A percentile compares a stretch with the other conserved stretches of the same genome.
These are phyloP conservation scores for Gynostemma pentaphyllum DNA, from an alignment of 306 rosid genomes.

Conservation along the genomic window DNA sequence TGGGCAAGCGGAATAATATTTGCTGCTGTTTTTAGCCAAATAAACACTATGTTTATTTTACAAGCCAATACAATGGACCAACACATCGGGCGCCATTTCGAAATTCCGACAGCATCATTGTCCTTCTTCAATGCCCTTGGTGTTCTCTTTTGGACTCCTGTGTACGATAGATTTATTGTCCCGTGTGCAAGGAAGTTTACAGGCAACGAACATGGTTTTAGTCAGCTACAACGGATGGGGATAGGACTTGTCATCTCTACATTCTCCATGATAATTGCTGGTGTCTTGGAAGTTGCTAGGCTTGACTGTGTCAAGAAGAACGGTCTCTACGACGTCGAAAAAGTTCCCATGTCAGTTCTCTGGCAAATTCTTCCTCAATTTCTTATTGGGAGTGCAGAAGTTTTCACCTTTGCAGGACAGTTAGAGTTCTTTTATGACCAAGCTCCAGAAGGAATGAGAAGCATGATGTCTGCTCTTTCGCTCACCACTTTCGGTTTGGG, in stretches of 20 bases:
- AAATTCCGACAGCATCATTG: slow-evolving; percentile 68
- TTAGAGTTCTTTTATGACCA: no score
- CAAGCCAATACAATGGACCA: slow-evolving; percentile 71
- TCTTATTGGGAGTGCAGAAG: no score
- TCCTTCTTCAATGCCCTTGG: slow-evolving; percentile 53
- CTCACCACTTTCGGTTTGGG: no score
- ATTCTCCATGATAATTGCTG: slow-evolving; percentile 47
- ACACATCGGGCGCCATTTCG: slow-evolving; percentile 46
- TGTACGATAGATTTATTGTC: slow-evolving; percentile 43
- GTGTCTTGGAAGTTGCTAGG: no score
- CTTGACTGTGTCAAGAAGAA: no score
- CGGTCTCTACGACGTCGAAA: no score
- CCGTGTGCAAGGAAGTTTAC: slow-evolving; percentile 44
- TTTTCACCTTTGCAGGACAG: no score
- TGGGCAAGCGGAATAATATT: slow-evolving; percentile 62
- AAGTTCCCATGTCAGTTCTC: no score
- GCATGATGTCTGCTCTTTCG: no score
- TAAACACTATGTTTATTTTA: slow-evolving; percentile 64
- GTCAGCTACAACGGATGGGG: slow-evolving; percentile 63
- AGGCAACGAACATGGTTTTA: slow-evolving; percentile 50
- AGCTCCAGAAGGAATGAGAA: no score
- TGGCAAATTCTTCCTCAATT: no score
- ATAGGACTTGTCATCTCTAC: slow-evolving; percentile 52
- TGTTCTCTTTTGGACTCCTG: slow-evolving; percentile 50
- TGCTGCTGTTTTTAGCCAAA: slow-evolving; percentile 56